A percentile compares a stretch with the other conserved stretches of the same genome.
These are phyloP conservation scores for Chloranthus sessilifolius DNA, from an alignment of 164 flowering plant species.

Conservation along the genomic window DNA sequence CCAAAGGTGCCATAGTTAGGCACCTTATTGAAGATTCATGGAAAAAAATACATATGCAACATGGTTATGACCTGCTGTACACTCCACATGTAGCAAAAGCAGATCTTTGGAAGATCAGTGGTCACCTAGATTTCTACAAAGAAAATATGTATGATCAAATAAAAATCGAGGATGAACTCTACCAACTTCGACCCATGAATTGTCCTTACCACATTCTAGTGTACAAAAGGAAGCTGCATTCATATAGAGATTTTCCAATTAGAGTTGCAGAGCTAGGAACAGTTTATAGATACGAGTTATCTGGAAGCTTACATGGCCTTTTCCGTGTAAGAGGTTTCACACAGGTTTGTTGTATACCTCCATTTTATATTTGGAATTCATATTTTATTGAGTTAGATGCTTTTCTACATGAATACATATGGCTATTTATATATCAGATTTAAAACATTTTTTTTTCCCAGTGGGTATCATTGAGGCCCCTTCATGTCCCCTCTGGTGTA, in stretches of 20 bases:
- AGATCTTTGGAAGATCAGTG: conserved; percentile 93
- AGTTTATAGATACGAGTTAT: conserved; percentile 89
- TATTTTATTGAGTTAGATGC: not conserved
- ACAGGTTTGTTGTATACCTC: conserved; percentile 42
- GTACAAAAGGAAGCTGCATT: conserved; percentile 71
- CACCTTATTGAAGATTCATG: conserved; percentile 91
- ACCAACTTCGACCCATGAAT: conserved; percentile 98
- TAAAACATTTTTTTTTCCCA: too few relatives aligned
- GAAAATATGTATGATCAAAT: conserved; percentile 97
- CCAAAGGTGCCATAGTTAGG: conserved; percentile 84
- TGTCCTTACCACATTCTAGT: conserved; percentile 93
- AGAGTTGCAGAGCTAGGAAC: conserved; percentile 96
- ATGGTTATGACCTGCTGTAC: conserved; percentile 75
- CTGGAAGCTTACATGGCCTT: conserved; percentile 96
- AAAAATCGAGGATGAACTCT: conserved; percentile 84
- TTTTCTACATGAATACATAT: too few relatives aligned
- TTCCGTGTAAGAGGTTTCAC: conserved; percentile 99
- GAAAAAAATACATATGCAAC: conserved; percentile 67
- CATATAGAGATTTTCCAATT: conserved; percentile 91
- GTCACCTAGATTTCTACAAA: conserved; percentile 88
- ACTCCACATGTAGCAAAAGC: conserved; percentile 95
- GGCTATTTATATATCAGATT: too few relatives aligned
- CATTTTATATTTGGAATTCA: too few relatives aligned
- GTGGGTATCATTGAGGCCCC: too few relatives aligned
- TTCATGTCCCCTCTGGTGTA: too few relatives aligned